Evolutionary conservation across 2,329 filamentous ascomycete species (phyloP).

Genomic region (Ceratocystis variospora): DNA sequence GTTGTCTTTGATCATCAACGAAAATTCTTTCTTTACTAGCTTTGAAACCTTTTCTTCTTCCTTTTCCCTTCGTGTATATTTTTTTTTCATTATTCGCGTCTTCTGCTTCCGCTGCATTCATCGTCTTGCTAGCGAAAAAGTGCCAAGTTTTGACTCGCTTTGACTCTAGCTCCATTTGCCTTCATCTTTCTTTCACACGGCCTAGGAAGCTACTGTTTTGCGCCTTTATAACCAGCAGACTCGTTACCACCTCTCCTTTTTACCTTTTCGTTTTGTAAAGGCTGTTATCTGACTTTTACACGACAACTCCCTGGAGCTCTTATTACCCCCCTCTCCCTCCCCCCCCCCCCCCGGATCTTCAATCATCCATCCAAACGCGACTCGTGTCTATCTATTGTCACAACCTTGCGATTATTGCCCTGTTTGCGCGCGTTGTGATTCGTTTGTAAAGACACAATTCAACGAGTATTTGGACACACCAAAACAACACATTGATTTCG

Average conservation of each 20-base stretch:
- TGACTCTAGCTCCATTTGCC: neutral
- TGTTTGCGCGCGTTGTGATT: slow-evolving; percentile 1
- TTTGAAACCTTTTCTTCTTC: neutral
- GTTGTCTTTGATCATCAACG: neutral
- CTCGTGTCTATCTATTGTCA: neutral
- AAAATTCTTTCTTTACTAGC: neutral
- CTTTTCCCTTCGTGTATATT: neutral
- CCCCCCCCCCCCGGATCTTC: neutral
- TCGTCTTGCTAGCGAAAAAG: neutral
- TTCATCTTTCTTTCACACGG: neutral
- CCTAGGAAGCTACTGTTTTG: neutral
- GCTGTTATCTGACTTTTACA: neutral
- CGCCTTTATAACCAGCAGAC: neutral
- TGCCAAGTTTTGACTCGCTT: neutral
- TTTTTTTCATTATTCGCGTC: slow-evolving; percentile 12
- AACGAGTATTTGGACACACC: neutral
- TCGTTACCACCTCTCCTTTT: neutral
- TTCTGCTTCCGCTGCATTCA: slow-evolving; percentile 16
- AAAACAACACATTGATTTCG: neutral
- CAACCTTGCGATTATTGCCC: neutral
- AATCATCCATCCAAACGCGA: neutral
- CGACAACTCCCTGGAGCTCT: neutral
- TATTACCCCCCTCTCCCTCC: neutral
- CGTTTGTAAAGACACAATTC: neutral
- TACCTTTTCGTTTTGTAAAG: neutral